Evolutionary conservation across 1,284 basidiomycete genomes (phyloP).

Genomic region (Tetrapyrgos nigripes): DNA sequence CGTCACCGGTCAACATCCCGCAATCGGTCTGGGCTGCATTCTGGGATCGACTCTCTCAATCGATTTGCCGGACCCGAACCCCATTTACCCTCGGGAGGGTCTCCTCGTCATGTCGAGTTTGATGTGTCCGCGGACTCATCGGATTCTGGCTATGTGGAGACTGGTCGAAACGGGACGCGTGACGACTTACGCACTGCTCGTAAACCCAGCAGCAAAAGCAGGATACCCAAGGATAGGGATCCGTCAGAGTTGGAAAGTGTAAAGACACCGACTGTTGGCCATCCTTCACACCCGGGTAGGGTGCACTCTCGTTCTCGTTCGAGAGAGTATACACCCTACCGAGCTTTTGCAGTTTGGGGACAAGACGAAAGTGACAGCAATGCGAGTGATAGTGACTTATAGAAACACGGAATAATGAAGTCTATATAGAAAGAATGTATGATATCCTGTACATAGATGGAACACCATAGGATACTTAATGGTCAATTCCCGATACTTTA

Average conservation of each 20-base stretch:
- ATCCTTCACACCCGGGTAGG: constrained; percentile 40
- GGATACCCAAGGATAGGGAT: constrained; percentile 61
- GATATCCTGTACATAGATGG: no score
- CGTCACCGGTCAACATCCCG: no score
- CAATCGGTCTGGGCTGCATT: constrained; percentile 46
- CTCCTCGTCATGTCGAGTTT: constrained; percentile 62
- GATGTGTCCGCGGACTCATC: constrained; percentile 38
- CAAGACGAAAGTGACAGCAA: constrained; percentile 89
- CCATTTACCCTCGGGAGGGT: constrained; percentile 56
- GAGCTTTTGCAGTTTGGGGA: constrained; percentile 83
- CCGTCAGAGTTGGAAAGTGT: constrained; percentile 51
- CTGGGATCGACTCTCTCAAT: constrained; percentile 80
- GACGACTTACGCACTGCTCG: constrained; percentile 48
- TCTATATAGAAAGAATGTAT: no score
- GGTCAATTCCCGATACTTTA: no score
- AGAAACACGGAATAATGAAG: no score
- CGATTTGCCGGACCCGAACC: constrained; percentile 74
- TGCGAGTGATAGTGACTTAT: constrained; percentile 79
- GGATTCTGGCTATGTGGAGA: constrained; percentile 41
- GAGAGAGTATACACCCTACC: constrained; percentile 50
- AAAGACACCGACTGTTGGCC: constrained; percentile 67
- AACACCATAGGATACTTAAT: no score
- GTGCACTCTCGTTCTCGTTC: constrained; percentile 44
- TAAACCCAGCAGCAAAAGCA: constrained; percentile 50
- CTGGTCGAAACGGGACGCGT: constrained; percentile 36